Conservation (phyloP, 2,329 filamentous ascomycete genomes). For the Tympanopsis confertula region DNA sequence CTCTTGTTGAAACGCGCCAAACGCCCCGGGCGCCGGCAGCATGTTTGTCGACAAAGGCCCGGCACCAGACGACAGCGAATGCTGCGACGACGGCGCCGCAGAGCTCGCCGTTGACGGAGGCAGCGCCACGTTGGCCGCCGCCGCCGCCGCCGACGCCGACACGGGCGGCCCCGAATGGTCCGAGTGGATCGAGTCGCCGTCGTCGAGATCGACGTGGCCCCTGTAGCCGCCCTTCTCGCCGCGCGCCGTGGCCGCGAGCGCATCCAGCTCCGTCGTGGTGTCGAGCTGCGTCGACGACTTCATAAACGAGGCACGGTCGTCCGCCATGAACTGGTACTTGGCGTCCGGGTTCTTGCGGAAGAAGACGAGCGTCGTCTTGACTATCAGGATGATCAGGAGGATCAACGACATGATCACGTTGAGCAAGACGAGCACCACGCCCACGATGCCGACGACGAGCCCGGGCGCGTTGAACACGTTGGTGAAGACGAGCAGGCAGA, state of each 20-base stretch:
- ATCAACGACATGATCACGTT: conserved; percentile 78
- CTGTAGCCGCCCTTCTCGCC: conserved; percentile 59
- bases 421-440: conserved; percentile 77
- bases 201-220: conserved; percentile 49
- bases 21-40: conserved; percentile 7
- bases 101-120: not conserved
- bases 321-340: conserved; percentile 90
- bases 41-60: conserved; percentile 4
- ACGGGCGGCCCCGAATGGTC: conserved; percentile 13
- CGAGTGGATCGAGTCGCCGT: conserved; percentile 56
- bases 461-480: conserved; percentile 73
- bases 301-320: conserved; percentile 93
- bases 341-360: conserved; percentile 89
- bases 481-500: conserved; percentile 83
- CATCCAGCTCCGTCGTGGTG: conserved; percentile 75
- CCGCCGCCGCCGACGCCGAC: conserved; percentile 5
- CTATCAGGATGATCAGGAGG: conserved; percentile 69
- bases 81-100: not conserved
- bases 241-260: conserved; percentile 75
- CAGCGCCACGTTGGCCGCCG: conserved; percentile 10
- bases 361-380: conserved; percentile 68
- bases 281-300: conserved; percentile 79
- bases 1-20: conserved; percentile 8
- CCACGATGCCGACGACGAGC: conserved; percentile 77
- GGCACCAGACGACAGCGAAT: not conserved